Evolutionary conservation across 2,329 filamentous ascomycete species (phyloP).

Genomic region (Botrytis byssoidea): DNA sequence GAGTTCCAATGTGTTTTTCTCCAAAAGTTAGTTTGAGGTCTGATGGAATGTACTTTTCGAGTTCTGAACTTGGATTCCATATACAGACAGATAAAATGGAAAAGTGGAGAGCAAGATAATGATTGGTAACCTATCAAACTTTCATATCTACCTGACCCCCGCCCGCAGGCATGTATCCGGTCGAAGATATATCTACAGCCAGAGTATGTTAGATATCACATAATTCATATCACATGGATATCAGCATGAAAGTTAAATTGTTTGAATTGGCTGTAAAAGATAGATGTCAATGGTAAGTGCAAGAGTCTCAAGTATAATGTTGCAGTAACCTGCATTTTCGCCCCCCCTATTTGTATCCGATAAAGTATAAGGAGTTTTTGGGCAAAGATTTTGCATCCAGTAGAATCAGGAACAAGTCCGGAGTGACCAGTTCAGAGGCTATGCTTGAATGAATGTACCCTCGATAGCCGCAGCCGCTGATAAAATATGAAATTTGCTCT

Average conservation of each 20-base stretch:
- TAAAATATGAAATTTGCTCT: background rate
- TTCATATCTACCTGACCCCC: background rate
- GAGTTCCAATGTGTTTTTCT: too few species aligned
- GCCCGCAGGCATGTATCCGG: accelerated
- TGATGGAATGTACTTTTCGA: too few species aligned
- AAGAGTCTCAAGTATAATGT: background rate
- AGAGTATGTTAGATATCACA: background rate
- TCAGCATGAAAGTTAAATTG: background rate
- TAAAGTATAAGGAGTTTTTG: accelerated
- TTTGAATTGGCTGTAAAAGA: background rate
- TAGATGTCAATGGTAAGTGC: background rate
- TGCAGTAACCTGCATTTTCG: background rate
- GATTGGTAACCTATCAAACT: too few species aligned
- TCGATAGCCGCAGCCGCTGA: background rate
- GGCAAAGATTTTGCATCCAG: background rate
- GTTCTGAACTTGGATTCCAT: too few species aligned
- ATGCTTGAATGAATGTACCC: too few species aligned
- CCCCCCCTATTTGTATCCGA: background rate
- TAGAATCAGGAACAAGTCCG: background rate
- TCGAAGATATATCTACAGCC: background rate
- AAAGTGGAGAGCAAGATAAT: too few species aligned
- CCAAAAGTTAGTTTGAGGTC: too few species aligned
- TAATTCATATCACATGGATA: background rate
- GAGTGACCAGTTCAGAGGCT: background rate
- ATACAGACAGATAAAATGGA: too few species aligned